Evolutionary conservation across 2,329 filamentous ascomycete species (phyloP).

Genomic region (Sporothrix brunneoviolacea): DNA sequence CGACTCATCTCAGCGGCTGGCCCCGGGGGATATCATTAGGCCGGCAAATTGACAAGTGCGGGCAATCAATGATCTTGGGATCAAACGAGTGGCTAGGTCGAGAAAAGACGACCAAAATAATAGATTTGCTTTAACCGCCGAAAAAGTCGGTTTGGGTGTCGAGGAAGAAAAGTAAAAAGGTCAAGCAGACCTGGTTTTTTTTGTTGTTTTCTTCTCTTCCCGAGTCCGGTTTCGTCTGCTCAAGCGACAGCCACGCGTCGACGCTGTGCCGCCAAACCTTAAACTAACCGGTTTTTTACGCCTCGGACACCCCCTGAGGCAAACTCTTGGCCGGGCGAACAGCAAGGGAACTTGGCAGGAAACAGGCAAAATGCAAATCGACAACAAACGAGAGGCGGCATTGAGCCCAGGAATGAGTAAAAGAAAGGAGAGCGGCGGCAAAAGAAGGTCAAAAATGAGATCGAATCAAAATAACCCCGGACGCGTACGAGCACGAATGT

Average conservation of each 20-base stretch:
- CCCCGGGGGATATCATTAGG: neutral
- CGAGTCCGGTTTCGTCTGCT: neutral
- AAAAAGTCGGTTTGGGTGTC: neutral
- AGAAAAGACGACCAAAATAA: neutral
- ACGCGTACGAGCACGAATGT: too few species aligned
- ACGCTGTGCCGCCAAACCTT: neutral
- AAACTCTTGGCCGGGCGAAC: too few species aligned
- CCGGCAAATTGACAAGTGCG: neutral
- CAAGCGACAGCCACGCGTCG: constrained; percentile 12
- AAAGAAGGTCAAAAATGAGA: too few species aligned
- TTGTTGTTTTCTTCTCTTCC: neutral
- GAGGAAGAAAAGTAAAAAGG: neutral
- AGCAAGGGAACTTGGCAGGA: too few species aligned
- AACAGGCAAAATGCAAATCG: too few species aligned
- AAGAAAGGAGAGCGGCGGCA: too few species aligned
- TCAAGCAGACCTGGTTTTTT: neutral
- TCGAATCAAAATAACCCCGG: too few species aligned
- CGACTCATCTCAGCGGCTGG: constrained; percentile 4
- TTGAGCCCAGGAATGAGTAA: too few species aligned
- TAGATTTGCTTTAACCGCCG: too few species aligned
- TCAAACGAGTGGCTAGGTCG: neutral
- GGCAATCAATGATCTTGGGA: neutral
- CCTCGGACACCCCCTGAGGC: too few species aligned
- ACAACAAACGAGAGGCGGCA: too few species aligned
- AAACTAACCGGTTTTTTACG: too few species aligned